Evolutionary conservation across 768 basidiomycete species (phyloP).

Genomic region (Rubroboletus pulcherrimus): DNA sequence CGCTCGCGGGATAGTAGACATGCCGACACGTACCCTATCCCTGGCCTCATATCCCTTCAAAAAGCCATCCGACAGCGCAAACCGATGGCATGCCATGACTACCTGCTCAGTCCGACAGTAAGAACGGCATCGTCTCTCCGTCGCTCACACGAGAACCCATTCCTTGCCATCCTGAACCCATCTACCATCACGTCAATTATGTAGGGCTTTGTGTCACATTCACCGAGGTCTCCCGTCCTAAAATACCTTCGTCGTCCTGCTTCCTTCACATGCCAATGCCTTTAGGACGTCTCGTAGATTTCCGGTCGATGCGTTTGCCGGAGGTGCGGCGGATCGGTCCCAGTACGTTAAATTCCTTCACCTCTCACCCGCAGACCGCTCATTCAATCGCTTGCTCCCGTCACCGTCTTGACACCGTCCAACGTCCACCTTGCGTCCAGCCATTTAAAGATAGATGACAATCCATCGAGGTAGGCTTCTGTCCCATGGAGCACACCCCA

Average conservation of each 20-base stretch:
- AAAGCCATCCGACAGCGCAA: no score
- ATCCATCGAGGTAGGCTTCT: background rate
- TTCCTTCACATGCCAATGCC: slow-evolving; percentile 43
- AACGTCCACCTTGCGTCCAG: slow-evolving; percentile 5
- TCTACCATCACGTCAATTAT: slow-evolving; percentile 23
- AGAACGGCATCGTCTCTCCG: background rate
- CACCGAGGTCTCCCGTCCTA: slow-evolving; percentile 35
- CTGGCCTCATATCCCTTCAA: no score
- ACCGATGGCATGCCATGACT: no score
- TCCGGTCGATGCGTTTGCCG: slow-evolving; percentile 7
- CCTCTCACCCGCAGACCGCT: background rate
- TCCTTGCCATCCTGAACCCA: background rate
- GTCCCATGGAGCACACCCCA: background rate
- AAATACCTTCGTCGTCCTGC: slow-evolving; percentile 42
- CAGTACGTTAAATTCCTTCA: slow-evolving; percentile 17
- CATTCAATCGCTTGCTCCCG: background rate
- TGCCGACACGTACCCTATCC: slow-evolving; percentile 16
- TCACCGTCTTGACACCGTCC: slow-evolving; percentile 5
- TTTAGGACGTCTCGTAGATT: slow-evolving; percentile 25
- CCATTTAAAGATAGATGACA: slow-evolving; percentile 16
- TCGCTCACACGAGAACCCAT: slow-evolving; percentile 14
- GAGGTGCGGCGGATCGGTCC: slow-evolving; percentile 48
- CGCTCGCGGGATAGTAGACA: slow-evolving; percentile 21
- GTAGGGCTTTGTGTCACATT: slow-evolving; percentile 40
- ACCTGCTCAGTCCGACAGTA: no score